phyloP scores from a whole-genome alignment of 1,139 yeast genomes.

The Meyerozyma sp. region DNA sequence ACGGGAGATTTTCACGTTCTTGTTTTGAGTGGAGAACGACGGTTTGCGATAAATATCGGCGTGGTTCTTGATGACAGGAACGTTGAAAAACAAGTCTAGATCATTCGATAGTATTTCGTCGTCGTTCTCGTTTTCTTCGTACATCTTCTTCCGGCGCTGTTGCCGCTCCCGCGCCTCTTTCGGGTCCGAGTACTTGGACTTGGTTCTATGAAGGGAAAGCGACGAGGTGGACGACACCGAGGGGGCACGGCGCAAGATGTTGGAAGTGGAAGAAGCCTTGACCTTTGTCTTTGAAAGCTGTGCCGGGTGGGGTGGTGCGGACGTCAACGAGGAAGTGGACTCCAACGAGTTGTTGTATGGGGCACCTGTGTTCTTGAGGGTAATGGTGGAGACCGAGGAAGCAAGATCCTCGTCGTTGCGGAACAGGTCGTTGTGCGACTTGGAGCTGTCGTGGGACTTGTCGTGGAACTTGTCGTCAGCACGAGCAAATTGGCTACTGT shows the following conservation, averaged over 20 bases:
- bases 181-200: constrained; percentile 30
- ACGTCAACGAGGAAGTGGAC: background rate
- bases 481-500: background rate
- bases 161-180: constrained; percentile 37
- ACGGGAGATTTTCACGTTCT: constrained; percentile 2
- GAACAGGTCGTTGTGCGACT: background rate
- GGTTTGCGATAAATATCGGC: constrained; percentile 22
- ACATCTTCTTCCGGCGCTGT: constrained; percentile 34
- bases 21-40: constrained; percentile 3
- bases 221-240: constrained; percentile 5
- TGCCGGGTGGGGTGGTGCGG: background rate
- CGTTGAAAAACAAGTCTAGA: constrained; percentile 39
- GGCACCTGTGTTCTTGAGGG: constrained; percentile 9
- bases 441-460: background rate
- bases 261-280: constrained; percentile 8
- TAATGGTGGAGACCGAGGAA: constrained; percentile 21
- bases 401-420: constrained; percentile 7
- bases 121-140: constrained; percentile 41
- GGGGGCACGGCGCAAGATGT: constrained; percentile 1
- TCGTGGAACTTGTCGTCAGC: background rate
- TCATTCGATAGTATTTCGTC: constrained; percentile 37
- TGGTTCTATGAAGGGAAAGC: constrained; percentile 25
- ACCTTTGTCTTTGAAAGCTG: constrained; percentile 1
- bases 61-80: constrained; percentile 37
- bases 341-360: background rate